Conservation (phyloP, 2,329 filamentous ascomycete genomes). For the Trichoderma aggressivum region DNA sequence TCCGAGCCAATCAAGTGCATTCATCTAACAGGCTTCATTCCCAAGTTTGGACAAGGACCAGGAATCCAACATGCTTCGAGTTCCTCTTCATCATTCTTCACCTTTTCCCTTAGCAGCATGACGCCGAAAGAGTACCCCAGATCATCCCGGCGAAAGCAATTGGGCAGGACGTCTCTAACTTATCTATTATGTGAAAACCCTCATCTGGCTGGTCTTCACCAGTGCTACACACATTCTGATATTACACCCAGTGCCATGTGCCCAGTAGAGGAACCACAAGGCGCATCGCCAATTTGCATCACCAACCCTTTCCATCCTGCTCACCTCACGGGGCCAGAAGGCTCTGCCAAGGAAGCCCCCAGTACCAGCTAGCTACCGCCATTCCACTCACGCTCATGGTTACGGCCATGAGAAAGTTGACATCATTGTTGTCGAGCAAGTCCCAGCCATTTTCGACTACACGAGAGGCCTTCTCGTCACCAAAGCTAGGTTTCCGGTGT, state of each 20-base stretch:
- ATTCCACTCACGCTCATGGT: slow-evolving; percentile 79
- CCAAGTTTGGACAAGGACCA: background rate
- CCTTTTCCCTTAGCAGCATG: background rate
- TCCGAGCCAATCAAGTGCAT: background rate
- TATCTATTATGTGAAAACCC: background rate
- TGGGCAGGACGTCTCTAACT: background rate
- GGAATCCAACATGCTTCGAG: background rate
- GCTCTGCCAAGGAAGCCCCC: slow-evolving; percentile 46
- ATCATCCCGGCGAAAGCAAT: background rate
- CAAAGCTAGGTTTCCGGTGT: slow-evolving; percentile 50
- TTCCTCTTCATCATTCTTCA: background rate
- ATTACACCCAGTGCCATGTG: background rate
- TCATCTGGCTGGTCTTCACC: background rate
- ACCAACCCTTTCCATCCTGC: background rate
- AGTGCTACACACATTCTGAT: background rate
- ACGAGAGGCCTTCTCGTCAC: slow-evolving; percentile 57
- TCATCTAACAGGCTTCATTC: background rate
- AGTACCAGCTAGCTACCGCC: slow-evolving; percentile 58
- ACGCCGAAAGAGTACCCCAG: no score
- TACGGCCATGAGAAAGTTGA: slow-evolving; percentile 89
- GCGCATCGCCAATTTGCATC: background rate
- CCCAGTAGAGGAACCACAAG: background rate
- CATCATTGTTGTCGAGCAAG: slow-evolving; percentile 88
- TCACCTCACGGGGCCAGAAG: background rate
- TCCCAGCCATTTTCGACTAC: slow-evolving; percentile 65